Conservation (phyloP, 371 early-diverging fungal genomes). For the Fennellomyces sp. region DNA sequence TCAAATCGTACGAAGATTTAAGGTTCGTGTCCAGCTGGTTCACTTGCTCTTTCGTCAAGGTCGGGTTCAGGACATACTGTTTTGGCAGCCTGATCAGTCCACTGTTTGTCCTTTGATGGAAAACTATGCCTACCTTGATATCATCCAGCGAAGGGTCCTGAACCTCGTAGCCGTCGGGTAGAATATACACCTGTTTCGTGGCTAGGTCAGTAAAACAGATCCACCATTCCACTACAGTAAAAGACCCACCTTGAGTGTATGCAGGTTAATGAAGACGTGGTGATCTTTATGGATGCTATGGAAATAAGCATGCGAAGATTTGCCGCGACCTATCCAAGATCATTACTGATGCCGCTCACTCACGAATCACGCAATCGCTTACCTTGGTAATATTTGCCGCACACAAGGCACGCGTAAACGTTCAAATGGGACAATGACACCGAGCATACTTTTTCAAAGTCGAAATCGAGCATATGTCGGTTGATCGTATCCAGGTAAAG, state of each 20-base stretch:
- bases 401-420: constrained; percentile 96
- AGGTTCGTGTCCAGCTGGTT: constrained; percentile 63
- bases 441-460: constrained; percentile 96
- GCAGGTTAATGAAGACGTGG: constrained; percentile 94
- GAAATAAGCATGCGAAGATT: constrained; percentile 91
- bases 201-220: background rate
- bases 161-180: constrained; percentile 96
- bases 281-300: constrained; percentile 96
- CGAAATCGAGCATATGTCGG: constrained; percentile 94
- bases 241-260: constrained; percentile 72
- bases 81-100: background rate
- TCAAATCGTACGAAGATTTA: constrained; percentile 79
- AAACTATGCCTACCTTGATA: constrained; percentile 69
- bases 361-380: no score
- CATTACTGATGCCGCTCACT: no score
- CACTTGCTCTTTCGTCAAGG: constrained; percentile 77
- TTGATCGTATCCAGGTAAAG: constrained; percentile 73
- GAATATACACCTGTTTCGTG: constrained; percentile 71
- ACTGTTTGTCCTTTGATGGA: background rate
- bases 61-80: constrained; percentile 85
- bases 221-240: background rate
- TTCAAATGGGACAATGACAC: constrained; percentile 92
- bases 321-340: constrained; percentile 93
- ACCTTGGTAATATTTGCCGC: constrained; percentile 97
- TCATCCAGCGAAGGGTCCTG: constrained; percentile 86